A percentile compares a stretch with the other conserved stretches of the same genome.
Evolutionary conservation across 768 basidiomycete species (phyloP).

Genomic region (Rhodotorula paludigena): DNA sequence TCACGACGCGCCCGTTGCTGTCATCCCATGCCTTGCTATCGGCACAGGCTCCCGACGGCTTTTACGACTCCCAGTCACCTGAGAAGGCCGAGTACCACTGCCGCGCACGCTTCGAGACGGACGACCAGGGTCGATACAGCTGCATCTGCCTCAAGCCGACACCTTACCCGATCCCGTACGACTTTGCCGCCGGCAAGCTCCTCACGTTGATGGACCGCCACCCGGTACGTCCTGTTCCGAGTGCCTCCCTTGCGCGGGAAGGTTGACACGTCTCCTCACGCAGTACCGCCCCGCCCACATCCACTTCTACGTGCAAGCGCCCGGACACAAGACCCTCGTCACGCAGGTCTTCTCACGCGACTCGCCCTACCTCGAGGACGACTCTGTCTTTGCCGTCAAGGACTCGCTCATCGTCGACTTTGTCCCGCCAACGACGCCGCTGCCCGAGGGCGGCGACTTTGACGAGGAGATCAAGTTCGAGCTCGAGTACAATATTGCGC

Average conservation of each 20-base stretch:
- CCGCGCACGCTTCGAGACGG: conserved; percentile 42
- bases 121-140: conserved; percentile 39
- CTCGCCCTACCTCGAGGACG: conserved; percentile 41
- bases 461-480: conserved; percentile 35
- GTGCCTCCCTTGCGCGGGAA: background rate
- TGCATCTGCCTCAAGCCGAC: conserved; percentile 39
- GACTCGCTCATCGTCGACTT: conserved; percentile 40
- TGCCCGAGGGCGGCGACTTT: conserved; percentile 17
- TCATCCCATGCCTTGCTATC: background rate
- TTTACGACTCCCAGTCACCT: conserved; percentile 42
- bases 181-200: conserved; percentile 38
- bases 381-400: conserved; percentile 44
- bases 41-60: conserved; percentile 35
- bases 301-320: conserved; percentile 37
- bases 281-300: background rate
- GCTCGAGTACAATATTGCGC: conserved; percentile 33
- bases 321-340: conserved; percentile 40
- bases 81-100: conserved; percentile 43
- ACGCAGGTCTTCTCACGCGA: conserved; percentile 42
- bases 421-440: conserved; percentile 14
- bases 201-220: conserved; percentile 42
- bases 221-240: conserved; percentile 27
- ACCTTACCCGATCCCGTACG: conserved; percentile 43
- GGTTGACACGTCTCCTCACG: background rate
- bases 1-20: too few species aligned